Evolutionary conservation across 2,329 filamentous ascomycete genomes (phyloP), one percentile per base, ranked within the genome.

Genomic region (Claviceps pazoutovae): DNA sequence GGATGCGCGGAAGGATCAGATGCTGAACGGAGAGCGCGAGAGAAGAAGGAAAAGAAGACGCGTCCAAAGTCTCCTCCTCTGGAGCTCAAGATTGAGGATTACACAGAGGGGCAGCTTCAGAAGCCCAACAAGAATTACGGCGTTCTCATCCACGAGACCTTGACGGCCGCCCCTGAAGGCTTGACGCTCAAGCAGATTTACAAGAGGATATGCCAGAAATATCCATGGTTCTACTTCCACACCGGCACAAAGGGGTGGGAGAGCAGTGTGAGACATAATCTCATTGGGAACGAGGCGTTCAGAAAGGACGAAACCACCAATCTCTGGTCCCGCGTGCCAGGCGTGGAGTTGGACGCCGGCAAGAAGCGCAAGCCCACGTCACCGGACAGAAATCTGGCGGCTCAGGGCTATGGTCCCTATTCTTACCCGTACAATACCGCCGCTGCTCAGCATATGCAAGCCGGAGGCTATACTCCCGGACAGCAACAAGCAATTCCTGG

Each of bases 211-310:
- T 76, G 74, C 56, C 68, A 71, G 54, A 71, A 70, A 57, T 80
- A 80, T 57, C 77, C 77, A 9, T 80, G 74, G 70, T 82, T 78
- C 56, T 76, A 74, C 57, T 81, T 81, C 58, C 71, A 69, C 51
- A 76, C 77, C 17, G 77, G 79, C 59, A 81, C 78, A 5, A 82
- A 80, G 60, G 78, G 78, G n/a, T 82, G 78, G 78, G 78, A 82
- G 61, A 81, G 78, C 57, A 81, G 77, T 58, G 78, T 82, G n/a
- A 74, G 78, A 1, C 78, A 82, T 58, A 82, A 81, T 52, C 70
- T 82, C 30, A 79, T 81, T 56, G 78, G 77, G 2, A 81, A 81
- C 60, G 74, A 77, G 56, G 78, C 77, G 6, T 82, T 82, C 60
- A 71, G 69, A 56, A 82, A 81, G 61, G 73, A 77, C 54, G 75